A percentile compares a stretch with the other conserved stretches of the same genome.
These are phyloP conservation scores for Stemphylium beticola DNA, from an alignment of 2,329 filamentous ascomycete genomes.

Conservation along the genomic window DNA sequence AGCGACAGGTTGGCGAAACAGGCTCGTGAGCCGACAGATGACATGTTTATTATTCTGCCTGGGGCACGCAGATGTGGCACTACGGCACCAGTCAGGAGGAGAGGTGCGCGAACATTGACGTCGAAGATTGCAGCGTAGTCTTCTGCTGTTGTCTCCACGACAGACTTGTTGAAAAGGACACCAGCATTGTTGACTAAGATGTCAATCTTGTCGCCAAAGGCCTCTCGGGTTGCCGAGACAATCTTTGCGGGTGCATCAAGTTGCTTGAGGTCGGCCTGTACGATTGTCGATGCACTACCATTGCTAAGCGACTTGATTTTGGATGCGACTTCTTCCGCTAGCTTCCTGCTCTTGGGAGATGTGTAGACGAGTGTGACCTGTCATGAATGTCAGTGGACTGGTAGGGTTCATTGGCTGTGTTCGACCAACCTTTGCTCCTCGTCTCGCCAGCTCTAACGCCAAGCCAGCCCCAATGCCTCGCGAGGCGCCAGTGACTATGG, in stretches of 20 bases:
- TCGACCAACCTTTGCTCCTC: conserved; percentile 51
- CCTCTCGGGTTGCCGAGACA: conserved; percentile 43
- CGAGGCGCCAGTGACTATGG: conserved; percentile 59
- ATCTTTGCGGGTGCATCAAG: conserved; percentile 46
- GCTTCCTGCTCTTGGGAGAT: conserved; percentile 47
- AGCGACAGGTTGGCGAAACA: conserved; percentile 56
- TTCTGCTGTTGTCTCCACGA: conserved; percentile 49
- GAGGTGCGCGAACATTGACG: conserved; percentile 62
- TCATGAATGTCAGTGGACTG: conserved; percentile 6
- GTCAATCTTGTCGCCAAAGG: conserved; percentile 51
- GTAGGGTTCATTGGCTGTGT: neutral
- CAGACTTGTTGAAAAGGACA: conserved; percentile 32
- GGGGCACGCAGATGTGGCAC: conserved; percentile 58
- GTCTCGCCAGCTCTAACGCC: conserved; percentile 56
- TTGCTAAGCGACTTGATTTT: conserved; percentile 46
- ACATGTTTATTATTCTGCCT: conserved; percentile 65
- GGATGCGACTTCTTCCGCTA: conserved; percentile 42
- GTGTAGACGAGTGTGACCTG: conserved; percentile 54
- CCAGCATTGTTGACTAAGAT: conserved; percentile 55
- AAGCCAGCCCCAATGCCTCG: conserved; percentile 58
- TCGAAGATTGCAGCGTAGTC: conserved; percentile 63
- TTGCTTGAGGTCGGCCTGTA: conserved; percentile 51
- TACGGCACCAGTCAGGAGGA: conserved; percentile 62
- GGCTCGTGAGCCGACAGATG: conserved; percentile 59
- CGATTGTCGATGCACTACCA: conserved; percentile 44